Percentiles rank a stretch among this genome's conserved stretches.
These are phyloP conservation scores for Pleurotus cornucopiae DNA, from an alignment of 768 basidiomycete genomes.

Conservation along the genomic window DNA sequence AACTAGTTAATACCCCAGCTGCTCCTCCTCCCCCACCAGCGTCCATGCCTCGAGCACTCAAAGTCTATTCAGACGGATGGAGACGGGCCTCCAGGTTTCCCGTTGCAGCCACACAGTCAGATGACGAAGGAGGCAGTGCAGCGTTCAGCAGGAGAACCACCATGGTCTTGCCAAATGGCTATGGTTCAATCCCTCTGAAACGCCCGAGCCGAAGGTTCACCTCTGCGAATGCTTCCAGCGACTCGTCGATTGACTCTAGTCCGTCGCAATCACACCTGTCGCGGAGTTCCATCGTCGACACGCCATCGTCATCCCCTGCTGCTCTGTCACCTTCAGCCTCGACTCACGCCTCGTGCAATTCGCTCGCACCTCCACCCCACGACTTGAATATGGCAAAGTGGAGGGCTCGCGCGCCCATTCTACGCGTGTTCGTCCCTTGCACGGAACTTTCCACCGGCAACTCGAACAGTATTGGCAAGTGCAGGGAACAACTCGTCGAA, in stretches of 20 bases:
- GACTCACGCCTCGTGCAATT: slow-evolving; percentile 7
- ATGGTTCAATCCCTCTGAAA: slow-evolving; percentile 21
- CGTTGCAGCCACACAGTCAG: slow-evolving; percentile 22
- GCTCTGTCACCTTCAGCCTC: slow-evolving; percentile 9
- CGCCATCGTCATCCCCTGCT: not conserved
- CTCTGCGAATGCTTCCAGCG: slow-evolving; percentile 41
- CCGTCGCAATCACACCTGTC: slow-evolving; percentile 17
- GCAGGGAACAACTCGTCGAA: slow-evolving; percentile 66
- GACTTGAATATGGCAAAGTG: slow-evolving; percentile 59
- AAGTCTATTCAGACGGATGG: slow-evolving; percentile 47
- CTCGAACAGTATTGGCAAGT: slow-evolving; percentile 42
- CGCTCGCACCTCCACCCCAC: slow-evolving; percentile 39
- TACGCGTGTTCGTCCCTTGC: slow-evolving; percentile 75
- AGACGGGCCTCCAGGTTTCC: slow-evolving; percentile 27
- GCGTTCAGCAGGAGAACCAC: not conserved
- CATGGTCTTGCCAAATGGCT: not conserved
- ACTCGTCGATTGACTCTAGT: slow-evolving; percentile 37
- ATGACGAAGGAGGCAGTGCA: slow-evolving; percentile 28
- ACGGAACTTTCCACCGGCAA: slow-evolving; percentile 38
- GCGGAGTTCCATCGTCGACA: slow-evolving; percentile 14
- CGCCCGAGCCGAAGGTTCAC: slow-evolving; percentile 35
- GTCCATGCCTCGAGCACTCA: slow-evolving; percentile 40
- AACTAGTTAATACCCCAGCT: not conserved
- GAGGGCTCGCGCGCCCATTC: slow-evolving; percentile 63
- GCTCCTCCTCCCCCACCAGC: slow-evolving; percentile 39